Percentiles rank a stretch among this genome's conserved stretches.
phyloP scores from a whole-genome alignment of 2,329 filamentous ascomycete species.

The Exophiala oligosperma region DNA sequence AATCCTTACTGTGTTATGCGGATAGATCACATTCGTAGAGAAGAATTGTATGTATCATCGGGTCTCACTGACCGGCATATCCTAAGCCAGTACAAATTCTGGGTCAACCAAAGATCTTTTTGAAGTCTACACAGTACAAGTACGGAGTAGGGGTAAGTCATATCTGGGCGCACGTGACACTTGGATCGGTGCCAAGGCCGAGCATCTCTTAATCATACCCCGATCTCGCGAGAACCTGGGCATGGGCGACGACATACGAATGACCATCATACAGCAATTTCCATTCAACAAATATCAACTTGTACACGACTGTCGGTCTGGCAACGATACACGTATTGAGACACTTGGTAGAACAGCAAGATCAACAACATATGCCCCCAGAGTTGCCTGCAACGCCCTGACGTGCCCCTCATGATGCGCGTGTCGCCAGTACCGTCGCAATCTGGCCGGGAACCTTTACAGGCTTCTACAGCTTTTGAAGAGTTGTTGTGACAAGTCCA shows the following conservation, averaged over 20 bases:
- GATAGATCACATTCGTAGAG: too few species aligned
- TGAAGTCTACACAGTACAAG: too few species aligned
- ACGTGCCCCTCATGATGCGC: conserved; percentile 27
- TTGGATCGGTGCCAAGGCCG: background rate
- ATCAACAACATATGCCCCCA: background rate
- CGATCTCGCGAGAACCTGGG: conserved; percentile 7
- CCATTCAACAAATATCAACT: conserved; percentile 5
- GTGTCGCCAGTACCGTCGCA: conserved; percentile 24
- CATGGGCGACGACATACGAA: conserved; percentile 1
- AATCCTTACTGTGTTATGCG: too few species aligned
- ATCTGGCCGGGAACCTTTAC: conserved; percentile 18
- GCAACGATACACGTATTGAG: background rate
- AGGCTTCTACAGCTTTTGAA: conserved; percentile 13
- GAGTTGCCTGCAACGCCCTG: background rate
- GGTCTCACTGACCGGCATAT: too few species aligned
- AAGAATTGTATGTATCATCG: too few species aligned
- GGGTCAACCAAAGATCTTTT: too few species aligned
- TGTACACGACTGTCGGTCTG: background rate
- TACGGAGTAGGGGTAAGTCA: background rate
- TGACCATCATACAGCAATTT: conserved; percentile 1
- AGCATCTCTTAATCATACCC: conserved; percentile 12
- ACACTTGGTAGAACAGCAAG: background rate
- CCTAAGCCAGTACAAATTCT: too few species aligned
- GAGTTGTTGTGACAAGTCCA: conserved; percentile 2
- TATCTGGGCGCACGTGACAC: background rate